phyloP scores from a whole-genome alignment of 2,329 filamentous ascomycete species.

The Nigrospora sphaerica region DNA sequence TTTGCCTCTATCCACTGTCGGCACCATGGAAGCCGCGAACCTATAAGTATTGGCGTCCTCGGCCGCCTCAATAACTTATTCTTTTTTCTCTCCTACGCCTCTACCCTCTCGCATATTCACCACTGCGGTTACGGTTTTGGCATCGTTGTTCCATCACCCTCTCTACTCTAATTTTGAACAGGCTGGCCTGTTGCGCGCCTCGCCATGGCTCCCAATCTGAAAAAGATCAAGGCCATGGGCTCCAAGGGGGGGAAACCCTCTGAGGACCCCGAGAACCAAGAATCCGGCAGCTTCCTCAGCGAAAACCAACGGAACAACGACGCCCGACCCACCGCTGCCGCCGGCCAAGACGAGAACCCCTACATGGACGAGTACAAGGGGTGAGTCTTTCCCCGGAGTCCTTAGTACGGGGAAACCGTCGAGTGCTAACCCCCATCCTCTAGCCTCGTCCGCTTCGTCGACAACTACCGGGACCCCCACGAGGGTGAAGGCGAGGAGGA shows the following conservation, averaged over 20 bases:
- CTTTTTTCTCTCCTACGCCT: conserved; percentile 3
- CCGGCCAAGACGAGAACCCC: conserved; percentile 16
- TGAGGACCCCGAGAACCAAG: conserved; percentile 1
- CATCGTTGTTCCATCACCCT: conserved; percentile 6
- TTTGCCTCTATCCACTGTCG: not conserved
- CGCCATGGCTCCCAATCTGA: conserved; percentile 23
- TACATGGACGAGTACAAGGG: conserved; percentile 25
- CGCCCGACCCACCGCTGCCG: not conserved
- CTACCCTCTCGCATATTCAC: conserved; percentile 7
- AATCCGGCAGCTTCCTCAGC: conserved; percentile 21
- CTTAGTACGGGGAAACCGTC: no score
- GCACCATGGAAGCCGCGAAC: not conserved
- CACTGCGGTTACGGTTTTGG: conserved; percentile 3
- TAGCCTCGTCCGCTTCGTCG: conserved; percentile 25
- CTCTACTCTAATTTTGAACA: conserved; percentile 12
- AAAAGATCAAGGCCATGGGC: conserved; percentile 21
- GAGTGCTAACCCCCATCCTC: conserved; percentile 3
- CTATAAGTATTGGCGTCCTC: conserved; percentile 2
- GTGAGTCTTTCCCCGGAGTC: conserved; percentile 12
- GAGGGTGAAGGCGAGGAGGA: conserved; percentile 21
- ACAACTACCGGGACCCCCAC: conserved; percentile 28
- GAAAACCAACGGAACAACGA: conserved; percentile 18
- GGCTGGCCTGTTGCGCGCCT: conserved; percentile 21
- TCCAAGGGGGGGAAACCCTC: conserved; percentile 8
- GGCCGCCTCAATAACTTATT: not conserved